Evolutionary conservation across 1,284 basidiomycete species (phyloP).

Genomic region (Anthracocystis setariae): DNA sequence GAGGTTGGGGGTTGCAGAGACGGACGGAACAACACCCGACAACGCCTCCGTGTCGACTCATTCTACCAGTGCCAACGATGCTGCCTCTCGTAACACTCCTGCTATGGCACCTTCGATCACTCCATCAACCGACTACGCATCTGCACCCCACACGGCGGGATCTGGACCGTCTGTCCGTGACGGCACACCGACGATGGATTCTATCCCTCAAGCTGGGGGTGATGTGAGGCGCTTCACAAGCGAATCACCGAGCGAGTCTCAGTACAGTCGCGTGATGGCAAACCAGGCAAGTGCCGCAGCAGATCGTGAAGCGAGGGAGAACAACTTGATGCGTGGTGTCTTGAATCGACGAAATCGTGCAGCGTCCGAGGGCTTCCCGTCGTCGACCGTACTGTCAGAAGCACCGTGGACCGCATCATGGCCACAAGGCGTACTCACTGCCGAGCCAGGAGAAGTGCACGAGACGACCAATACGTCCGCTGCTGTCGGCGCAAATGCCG

Average conservation of each 20-base stretch:
- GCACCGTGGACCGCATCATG: constrained; percentile 9
- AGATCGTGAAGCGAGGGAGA: constrained; percentile 24
- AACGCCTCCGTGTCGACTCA: constrained; percentile 38
- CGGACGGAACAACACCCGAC: constrained; percentile 20
- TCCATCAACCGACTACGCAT: constrained; percentile 19
- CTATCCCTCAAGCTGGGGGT: constrained; percentile 2
- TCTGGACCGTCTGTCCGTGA: constrained; percentile 12
- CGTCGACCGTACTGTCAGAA: constrained; percentile 13
- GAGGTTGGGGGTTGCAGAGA: constrained; percentile 6
- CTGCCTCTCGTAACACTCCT: constrained; percentile 19
- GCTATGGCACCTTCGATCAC: constrained; percentile 15
- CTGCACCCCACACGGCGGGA: constrained; percentile 1
- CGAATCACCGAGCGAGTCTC: constrained; percentile 42
- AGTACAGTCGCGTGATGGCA: constrained; percentile 25
- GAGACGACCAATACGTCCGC: constrained; percentile 13
- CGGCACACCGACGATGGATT: constrained; percentile 5
- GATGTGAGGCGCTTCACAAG: constrained; percentile 17
- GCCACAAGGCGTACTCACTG: constrained; percentile 6
- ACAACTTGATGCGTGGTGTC: constrained; percentile 32
- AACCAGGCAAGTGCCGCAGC: constrained; percentile 31
- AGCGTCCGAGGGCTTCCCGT: constrained; percentile 43
- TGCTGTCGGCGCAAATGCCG: constrained; percentile 2
- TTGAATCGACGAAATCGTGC: constrained; percentile 38
- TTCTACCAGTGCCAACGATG: constrained; percentile 33
- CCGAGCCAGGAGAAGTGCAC: constrained; percentile 15